Conservation (phyloP, 495 filamentous ascomycete genomes). For the Thozetella sp. region DNA sequence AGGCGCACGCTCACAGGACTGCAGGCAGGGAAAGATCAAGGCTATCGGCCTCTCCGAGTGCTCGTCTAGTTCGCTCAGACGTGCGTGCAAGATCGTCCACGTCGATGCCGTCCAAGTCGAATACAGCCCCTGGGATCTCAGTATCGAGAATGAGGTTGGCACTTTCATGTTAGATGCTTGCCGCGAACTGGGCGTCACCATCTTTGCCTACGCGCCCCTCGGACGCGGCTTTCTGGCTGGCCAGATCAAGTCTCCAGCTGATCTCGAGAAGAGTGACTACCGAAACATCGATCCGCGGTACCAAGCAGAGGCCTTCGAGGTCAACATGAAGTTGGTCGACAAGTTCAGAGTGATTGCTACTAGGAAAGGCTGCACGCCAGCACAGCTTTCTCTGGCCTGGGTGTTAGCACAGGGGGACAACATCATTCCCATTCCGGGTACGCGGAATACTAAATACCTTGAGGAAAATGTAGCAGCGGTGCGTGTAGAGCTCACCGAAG, state of each 20-base stretch:
- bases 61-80: slow-evolving; percentile 35
- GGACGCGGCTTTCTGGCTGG: slow-evolving; percentile 50
- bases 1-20: no score
- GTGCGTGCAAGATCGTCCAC: slow-evolving; percentile 33
- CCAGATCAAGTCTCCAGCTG: slow-evolving; percentile 25
- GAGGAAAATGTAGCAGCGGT: slow-evolving; percentile 57
- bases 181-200: slow-evolving; percentile 48
- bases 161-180: slow-evolving; percentile 37
- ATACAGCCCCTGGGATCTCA: slow-evolving; percentile 43
- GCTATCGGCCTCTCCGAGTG: slow-evolving; percentile 50
- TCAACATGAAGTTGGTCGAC: slow-evolving; percentile 54
- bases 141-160: slow-evolving; percentile 37
- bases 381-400: slow-evolving; percentile 59
- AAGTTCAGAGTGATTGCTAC: slow-evolving; percentile 44
- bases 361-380: slow-evolving; percentile 44
- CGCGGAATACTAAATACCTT: slow-evolving; percentile 52
- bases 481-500: slow-evolving; percentile 37
- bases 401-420: slow-evolving; percentile 57
- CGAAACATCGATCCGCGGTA: slow-evolving; percentile 41
- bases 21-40: slow-evolving; percentile 52
- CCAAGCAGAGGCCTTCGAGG: slow-evolving; percentile 52
- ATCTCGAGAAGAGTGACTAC: slow-evolving; percentile 40
- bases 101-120: slow-evolving; percentile 45
- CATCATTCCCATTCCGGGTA: no score
- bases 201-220: slow-evolving; percentile 48